Evolutionary conservation across 2,329 filamentous ascomycete genomes (phyloP).

Genomic region (Calonectria hongkongensis): DNA sequence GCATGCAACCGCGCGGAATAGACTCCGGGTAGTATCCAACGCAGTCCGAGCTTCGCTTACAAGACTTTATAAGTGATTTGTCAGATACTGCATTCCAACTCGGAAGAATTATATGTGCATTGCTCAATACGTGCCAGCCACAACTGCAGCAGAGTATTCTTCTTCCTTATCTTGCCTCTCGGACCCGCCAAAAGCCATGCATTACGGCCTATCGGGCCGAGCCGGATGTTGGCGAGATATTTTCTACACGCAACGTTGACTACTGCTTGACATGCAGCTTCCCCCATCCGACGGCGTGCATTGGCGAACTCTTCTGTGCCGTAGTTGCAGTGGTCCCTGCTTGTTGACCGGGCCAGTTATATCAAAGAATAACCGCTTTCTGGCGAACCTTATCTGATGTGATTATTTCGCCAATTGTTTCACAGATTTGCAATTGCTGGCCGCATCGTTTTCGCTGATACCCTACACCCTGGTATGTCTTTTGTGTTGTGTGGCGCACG

Average conservation of each 20-base stretch:
- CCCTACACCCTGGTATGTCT: not conserved
- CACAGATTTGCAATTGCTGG: not conserved
- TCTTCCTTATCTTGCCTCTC: not conserved
- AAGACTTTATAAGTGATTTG: not conserved
- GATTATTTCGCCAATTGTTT: not conserved
- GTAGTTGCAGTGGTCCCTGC: too few species aligned
- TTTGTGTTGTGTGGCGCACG: not conserved
- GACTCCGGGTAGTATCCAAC: not conserved
- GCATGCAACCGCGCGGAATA: not conserved
- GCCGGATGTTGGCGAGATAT: not conserved
- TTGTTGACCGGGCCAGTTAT: too few species aligned
- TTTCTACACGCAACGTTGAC: too few species aligned
- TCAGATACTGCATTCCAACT: not conserved
- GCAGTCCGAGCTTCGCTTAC: not conserved
- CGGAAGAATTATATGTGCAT: too few species aligned
- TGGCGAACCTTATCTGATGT: not conserved
- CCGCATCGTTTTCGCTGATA: not conserved
- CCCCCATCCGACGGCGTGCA: not conserved
- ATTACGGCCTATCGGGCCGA: not conserved
- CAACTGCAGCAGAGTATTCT: not conserved
- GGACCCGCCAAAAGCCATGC: not conserved
- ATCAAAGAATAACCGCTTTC: not conserved
- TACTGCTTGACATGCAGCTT: not conserved
- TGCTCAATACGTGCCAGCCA: not conserved
- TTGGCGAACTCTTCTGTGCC: not conserved